Percentiles rank a stretch among this genome's conserved stretches.
Conservation (phyloP, 2,329 filamentous ascomycete genomes). For the Pleomassaria siparia region DNA sequence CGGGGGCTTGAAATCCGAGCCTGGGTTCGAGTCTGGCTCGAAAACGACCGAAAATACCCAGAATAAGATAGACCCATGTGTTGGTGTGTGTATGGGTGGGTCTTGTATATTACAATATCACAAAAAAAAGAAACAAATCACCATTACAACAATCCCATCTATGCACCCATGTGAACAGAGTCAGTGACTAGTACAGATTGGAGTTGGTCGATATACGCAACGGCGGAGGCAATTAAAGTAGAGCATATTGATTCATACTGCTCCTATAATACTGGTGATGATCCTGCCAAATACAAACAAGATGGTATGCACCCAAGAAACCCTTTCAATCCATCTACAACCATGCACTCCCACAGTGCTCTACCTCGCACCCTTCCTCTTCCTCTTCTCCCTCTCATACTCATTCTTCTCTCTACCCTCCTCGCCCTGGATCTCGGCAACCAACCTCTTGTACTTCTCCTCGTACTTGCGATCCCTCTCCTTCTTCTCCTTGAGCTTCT, state of each 20-base stretch:
- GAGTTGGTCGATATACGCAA: too few relatives aligned
- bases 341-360: too few relatives aligned
- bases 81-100: not conserved
- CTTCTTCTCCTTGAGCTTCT: constrained; percentile 90
- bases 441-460: constrained; percentile 88
- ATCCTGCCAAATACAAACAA: too few relatives aligned
- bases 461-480: constrained; percentile 91
- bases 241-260: too few relatives aligned
- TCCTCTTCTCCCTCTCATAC: constrained; percentile 83
- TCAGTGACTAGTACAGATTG: too few relatives aligned
- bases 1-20: not conserved
- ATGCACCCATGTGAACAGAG: too few relatives aligned
- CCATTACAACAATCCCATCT: too few relatives aligned
- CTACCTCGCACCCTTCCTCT: constrained; percentile 56
- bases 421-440: constrained; percentile 94
- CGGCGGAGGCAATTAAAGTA: too few relatives aligned
- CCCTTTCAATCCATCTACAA: too few relatives aligned
- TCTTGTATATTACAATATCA: not conserved
- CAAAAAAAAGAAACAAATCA: too few relatives aligned
- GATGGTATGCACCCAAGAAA: too few relatives aligned
- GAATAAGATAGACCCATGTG: not conserved
- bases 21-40: not conserved
- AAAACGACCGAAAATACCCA: constrained; percentile 2
- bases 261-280: too few relatives aligned
- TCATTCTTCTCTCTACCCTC: constrained; percentile 83